Evolutionary conservation across 75 land plant genomes (phyloP).

Genomic region (Isoetes taiwanensis): DNA sequence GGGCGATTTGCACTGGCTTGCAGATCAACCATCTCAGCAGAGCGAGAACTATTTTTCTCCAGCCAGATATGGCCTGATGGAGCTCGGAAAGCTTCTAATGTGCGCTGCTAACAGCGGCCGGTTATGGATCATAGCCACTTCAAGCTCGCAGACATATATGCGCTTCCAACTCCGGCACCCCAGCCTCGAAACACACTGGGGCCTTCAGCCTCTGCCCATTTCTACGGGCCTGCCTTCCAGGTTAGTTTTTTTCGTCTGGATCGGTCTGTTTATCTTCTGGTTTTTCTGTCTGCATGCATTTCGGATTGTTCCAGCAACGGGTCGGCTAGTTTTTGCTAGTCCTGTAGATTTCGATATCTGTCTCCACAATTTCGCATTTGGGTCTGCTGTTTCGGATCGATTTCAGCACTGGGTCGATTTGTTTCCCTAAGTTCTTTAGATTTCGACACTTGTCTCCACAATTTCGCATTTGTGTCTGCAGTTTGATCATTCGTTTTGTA

Average conservation of each 20-base stretch:
- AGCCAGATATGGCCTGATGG: conserved; percentile 27
- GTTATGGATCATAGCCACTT: conserved; percentile 53
- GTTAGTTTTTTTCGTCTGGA: background rate
- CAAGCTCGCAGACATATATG: conserved; percentile 52
- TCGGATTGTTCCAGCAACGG: no score
- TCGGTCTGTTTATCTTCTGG: background rate
- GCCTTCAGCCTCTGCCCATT: conserved; percentile 61
- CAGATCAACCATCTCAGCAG: conserved; percentile 30
- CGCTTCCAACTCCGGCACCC: conserved; percentile 64
- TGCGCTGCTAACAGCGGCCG: conserved; percentile 11
- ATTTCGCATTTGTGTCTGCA: no score
- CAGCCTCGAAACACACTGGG: conserved; percentile 69
- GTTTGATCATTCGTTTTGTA: no score
- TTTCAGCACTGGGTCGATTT: no score
- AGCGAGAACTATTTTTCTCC: conserved; percentile 16
- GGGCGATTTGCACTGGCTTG: conserved; percentile 83
- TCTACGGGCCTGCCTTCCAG: conserved; percentile 11
- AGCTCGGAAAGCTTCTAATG: conserved; percentile 24
- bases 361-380: no score
- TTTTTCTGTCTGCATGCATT: no score
- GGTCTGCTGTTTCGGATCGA: no score
- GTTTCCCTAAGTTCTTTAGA: no score
- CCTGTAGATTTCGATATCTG: no score
- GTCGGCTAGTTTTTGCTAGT: no score
- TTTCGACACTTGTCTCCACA: no score